Evolutionary conservation across 768 basidiomycete species (phyloP).

Genomic region (Xerocomus brunneocitrinus): DNA sequence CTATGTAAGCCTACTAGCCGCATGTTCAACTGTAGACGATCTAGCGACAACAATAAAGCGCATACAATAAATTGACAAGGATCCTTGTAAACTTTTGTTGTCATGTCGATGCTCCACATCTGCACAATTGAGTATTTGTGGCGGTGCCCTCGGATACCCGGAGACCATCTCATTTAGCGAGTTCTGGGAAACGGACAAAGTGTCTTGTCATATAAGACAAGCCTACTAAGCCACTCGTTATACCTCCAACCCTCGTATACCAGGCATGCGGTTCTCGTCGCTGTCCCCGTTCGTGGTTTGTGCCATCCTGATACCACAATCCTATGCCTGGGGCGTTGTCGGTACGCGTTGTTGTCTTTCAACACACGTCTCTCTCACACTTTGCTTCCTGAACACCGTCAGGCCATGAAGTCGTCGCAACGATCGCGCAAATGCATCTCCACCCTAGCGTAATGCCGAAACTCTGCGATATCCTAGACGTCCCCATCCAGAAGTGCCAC

Average conservation of each 20-base stretch:
- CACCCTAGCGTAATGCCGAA: conserved; percentile 63
- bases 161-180: conserved; percentile 8
- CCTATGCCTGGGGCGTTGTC: conserved; percentile 39
- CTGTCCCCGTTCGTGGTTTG: conserved; percentile 12
- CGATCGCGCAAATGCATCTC: conserved; percentile 90
- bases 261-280: conserved; percentile 20
- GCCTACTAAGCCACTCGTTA: neutral
- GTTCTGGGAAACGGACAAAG: conserved; percentile 2
- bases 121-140: neutral
- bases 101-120: too few species aligned
- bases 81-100: too few species aligned
- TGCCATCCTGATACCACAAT: conserved; percentile 22
- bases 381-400: neutral
- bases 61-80: too few species aligned
- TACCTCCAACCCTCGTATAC: conserved; percentile 8
- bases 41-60: too few species aligned
- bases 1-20: too few species aligned
- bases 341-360: conserved; percentile 19
- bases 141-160: conserved; percentile 2
- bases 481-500: conserved; percentile 51
- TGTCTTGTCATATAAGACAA: conserved; percentile 3
- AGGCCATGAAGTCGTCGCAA: conserved; percentile 93
- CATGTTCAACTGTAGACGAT: too few species aligned
- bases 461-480: conserved; percentile 66
- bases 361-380: neutral